phyloP scores from a whole-genome alignment of 176 grass and related monocot genomes.

The Chrysopogon serrulatus region DNA sequence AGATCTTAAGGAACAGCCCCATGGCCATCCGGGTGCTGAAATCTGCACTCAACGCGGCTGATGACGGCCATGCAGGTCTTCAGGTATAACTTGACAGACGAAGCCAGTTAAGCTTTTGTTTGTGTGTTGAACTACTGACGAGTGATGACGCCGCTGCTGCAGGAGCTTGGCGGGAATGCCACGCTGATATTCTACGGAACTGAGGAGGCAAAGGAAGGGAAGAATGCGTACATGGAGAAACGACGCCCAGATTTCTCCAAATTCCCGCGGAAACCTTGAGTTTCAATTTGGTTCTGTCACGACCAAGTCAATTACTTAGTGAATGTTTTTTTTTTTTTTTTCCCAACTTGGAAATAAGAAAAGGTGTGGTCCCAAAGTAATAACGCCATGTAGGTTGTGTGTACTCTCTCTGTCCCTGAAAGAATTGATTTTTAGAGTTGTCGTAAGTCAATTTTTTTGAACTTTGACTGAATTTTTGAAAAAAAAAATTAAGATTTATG shows the following conservation, averaged over 20 bases:
- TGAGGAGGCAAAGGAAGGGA: slow-evolving; percentile 85
- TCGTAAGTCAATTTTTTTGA: too few relatives aligned
- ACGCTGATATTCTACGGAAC: slow-evolving; percentile 92
- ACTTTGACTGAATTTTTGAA: too few relatives aligned
- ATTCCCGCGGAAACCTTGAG: slow-evolving; percentile 75
- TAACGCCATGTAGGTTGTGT: not conserved
- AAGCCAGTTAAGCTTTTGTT: not conserved
- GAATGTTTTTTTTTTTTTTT: too few relatives aligned
- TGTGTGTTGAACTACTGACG: not conserved
- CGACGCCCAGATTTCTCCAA: slow-evolving; percentile 86
- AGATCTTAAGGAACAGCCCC: slow-evolving; percentile 83
- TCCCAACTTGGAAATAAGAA: not conserved
- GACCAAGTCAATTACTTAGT: not conserved
- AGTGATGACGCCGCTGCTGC: not conserved
- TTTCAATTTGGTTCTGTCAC: not conserved
- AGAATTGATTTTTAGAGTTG: too few relatives aligned
- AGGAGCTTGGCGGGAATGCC: slow-evolving; percentile 88
- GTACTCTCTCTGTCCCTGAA: too few relatives aligned
- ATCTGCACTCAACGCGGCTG: slow-evolving; percentile 79
- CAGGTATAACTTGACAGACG: slow-evolving; percentile 40
- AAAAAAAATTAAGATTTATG: too few relatives aligned
- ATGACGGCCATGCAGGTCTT: slow-evolving; percentile 88
- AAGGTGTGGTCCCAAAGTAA: not conserved
- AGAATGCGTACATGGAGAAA: slow-evolving; percentile 69
- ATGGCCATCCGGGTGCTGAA: slow-evolving; percentile 85